Evolutionary conservation across 2,329 filamentous ascomycete species (phyloP).

Genomic region (Cytospora piceicola): DNA sequence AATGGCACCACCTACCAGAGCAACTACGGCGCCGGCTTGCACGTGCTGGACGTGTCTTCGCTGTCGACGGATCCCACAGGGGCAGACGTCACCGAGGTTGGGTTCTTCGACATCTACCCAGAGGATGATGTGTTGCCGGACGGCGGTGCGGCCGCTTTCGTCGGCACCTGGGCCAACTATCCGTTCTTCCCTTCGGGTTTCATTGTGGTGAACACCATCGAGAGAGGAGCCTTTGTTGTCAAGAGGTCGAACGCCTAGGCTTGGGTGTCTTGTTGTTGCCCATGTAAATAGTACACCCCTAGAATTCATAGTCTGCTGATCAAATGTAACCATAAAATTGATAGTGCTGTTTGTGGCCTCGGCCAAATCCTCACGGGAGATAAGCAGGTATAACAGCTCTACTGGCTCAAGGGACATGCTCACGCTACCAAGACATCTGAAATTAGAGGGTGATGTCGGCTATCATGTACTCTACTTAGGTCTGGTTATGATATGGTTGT

Average conservation of each 20-base stretch:
- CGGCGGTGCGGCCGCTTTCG: slow-evolving; percentile 43
- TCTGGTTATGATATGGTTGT: no score
- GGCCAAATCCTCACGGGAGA: neutral
- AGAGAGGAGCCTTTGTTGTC: slow-evolving; percentile 46
- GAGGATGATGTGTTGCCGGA: slow-evolving; percentile 49
- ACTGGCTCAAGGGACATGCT: neutral
- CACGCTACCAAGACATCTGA: neutral
- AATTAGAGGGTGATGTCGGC: no score
- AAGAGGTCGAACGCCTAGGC: slow-evolving; percentile 34
- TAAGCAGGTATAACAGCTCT: neutral
- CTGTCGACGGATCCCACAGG: slow-evolving; percentile 44
- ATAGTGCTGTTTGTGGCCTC: neutral
- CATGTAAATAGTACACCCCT: neutral
- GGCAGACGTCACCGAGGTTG: slow-evolving; percentile 46
- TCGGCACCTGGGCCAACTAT: slow-evolving; percentile 50
- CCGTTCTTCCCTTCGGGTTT: slow-evolving; percentile 45
- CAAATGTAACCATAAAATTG: neutral
- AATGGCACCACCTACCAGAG: slow-evolving; percentile 49
- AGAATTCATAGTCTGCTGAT: neutral
- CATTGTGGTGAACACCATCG: slow-evolving; percentile 54
- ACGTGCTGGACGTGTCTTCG: slow-evolving; percentile 40
- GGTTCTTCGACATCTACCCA: slow-evolving; percentile 52
- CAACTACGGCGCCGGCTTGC: slow-evolving; percentile 51
- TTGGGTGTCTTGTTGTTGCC: neutral
- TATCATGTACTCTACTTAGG: no score